These are phyloP conservation scores for Arabis hirsuta DNA, from an alignment of 345 rosid species.

Conservation along the genomic window DNA sequence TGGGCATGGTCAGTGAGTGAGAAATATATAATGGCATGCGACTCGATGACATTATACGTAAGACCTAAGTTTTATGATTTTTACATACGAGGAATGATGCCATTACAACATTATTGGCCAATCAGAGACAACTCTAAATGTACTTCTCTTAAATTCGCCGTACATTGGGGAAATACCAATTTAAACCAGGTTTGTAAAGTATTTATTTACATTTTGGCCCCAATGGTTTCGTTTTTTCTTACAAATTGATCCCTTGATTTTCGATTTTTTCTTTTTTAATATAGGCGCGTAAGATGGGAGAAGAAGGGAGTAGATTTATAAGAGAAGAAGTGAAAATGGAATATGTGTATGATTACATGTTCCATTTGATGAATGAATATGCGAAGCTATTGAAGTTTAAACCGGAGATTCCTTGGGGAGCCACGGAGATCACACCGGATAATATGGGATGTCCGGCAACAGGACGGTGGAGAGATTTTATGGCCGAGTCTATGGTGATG, in stretches of 20 bases:
- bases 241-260: constrained; percentile 1
- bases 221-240: background rate
- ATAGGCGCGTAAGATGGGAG: constrained; percentile 68
- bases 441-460: constrained; percentile 47
- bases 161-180: constrained; percentile 73
- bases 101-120: constrained; percentile 82
- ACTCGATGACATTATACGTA: constrained; percentile 59
- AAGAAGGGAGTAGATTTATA: constrained; percentile 57
- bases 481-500: constrained; percentile 64
- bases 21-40: constrained; percentile 83
- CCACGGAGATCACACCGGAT: constrained; percentile 58
- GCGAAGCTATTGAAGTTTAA: constrained; percentile 67
- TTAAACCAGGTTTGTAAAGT: constrained; percentile 31
- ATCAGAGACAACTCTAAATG: constrained; percentile 59
- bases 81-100: constrained; percentile 66
- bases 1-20: constrained; percentile 84
- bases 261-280: background rate
- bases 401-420: constrained; percentile 57
- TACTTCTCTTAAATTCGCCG: constrained; percentile 64
- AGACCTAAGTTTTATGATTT: constrained; percentile 61
- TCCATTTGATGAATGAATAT: constrained; percentile 67
- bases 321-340: constrained; percentile 64
- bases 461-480: constrained; percentile 53
- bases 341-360: constrained; percentile 72
- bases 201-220: background rate